Conservation (phyloP, 352 stramenopile genomes). For the Phytophthora lateralis region DNA sequence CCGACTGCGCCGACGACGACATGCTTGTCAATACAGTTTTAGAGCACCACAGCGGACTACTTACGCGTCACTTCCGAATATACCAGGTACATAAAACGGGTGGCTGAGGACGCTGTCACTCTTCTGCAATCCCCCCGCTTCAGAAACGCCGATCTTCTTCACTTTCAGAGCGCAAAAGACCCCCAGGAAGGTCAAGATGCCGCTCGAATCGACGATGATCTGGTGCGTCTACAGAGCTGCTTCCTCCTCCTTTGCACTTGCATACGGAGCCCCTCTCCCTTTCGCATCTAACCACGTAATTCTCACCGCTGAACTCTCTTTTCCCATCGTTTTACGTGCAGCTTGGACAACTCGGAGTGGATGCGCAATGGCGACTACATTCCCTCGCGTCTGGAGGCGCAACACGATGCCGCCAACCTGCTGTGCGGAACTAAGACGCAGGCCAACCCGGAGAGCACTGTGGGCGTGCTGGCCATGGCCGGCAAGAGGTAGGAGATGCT, state of each 20-base stretch:
- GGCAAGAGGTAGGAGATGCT: constrained; percentile 67
- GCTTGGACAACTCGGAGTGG: constrained; percentile 97
- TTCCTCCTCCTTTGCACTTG: not conserved
- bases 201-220: constrained; percentile 90
- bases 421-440: constrained; percentile 97
- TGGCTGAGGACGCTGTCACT: not conserved
- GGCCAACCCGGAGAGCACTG: constrained; percentile 98
- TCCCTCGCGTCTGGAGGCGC: constrained; percentile 96
- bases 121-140: constrained; percentile 4
- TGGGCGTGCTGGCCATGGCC: constrained; percentile 96
- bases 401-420: constrained; percentile 98
- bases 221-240: constrained; percentile 48
- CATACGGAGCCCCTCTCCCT: constrained; percentile 3
- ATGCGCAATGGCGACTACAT: constrained; percentile 99
- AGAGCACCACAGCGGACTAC: not conserved
- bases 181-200: constrained; percentile 53
- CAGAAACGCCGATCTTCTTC: constrained; percentile 37
- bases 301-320: constrained; percentile 1
- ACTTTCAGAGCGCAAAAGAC: constrained; percentile 19
- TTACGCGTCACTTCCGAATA: not conserved
- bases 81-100: no score
- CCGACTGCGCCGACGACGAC: constrained; percentile 7
- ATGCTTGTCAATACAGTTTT: constrained; percentile 25
- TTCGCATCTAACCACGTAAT: not conserved
- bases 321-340: constrained; percentile 26